Evolutionary conservation across 176 grass and related monocot species (phyloP), one percentile per base, ranked within the genome.

Genomic region (Cenchrus fungigraminus): DNA sequence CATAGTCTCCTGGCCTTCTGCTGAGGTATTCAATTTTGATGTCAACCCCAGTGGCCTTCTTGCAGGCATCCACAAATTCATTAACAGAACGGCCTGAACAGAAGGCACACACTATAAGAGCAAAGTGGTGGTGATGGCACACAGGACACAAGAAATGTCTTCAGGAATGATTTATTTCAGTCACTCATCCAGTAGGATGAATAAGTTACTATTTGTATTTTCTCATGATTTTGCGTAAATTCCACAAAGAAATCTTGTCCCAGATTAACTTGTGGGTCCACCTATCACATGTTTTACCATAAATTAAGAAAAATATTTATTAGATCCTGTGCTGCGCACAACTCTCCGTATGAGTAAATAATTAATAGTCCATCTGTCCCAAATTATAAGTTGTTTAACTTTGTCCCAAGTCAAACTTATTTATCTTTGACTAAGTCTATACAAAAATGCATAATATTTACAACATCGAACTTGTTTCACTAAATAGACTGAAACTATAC

Each of bases 51-150:
- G 93, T 95, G 67, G 93, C 93, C 69, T 88, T 84, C 77, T 95
- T 95, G 88, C 93, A 95, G 61, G 93, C 93, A 77, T 86, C 93
- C 12, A 92, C 93, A 79, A 95, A 95, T 79, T 95, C 90, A 62
- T 92, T 95, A 51, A 95, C 93, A 0, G 93, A 95, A 42, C 93
- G 91, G 84, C 93, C 93, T 95, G 86, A 68, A 71, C 9, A 84
- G 4, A 63, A 81, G 71, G 65, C 71, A 83, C 28, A 47, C n/a
- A 73, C 60, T 52, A 56, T 82, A 46, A 82, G 71, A 85, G 42
- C 32, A 80, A 68, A 66, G 65, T 50, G 8, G 13, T 79, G 42
- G 16, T 78, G 16, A 85, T 6, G 51, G 59, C 2, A 78, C 25
- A 83, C 49, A 55, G 2, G 46, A 51, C 14, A 54, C n/a, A 55